These are phyloP conservation scores for Terana coerulea DNA, from an alignment of 768 basidiomycete genomes.

Conservation along the genomic window DNA sequence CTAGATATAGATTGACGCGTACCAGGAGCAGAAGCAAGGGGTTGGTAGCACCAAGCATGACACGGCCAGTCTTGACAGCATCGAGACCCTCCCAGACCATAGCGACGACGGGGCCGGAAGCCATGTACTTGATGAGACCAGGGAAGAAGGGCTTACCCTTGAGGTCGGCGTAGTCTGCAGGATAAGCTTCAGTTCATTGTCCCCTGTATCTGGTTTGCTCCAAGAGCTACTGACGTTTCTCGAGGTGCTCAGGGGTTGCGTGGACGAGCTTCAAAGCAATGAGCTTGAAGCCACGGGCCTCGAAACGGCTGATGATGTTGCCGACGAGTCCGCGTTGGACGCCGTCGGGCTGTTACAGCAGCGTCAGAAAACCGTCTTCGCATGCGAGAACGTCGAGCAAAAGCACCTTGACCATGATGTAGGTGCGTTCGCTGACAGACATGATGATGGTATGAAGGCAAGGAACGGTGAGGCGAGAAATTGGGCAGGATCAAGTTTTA, in stretches of 20 bases:
- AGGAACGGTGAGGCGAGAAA: constrained; percentile 21
- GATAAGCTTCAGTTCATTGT: background rate
- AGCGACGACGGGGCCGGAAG: constrained; percentile 89
- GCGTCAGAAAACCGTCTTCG: background rate
- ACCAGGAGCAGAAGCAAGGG: constrained; percentile 87
- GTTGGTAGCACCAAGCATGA: constrained; percentile 96
- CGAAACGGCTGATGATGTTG: constrained; percentile 94
- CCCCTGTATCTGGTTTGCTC: background rate
- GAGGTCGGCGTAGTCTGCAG: constrained; percentile 92
- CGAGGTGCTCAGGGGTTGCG: constrained; percentile 78
- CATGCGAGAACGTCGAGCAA: constrained; percentile 11
- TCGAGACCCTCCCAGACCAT: constrained; percentile 96
- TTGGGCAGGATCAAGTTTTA: constrained; percentile 15
- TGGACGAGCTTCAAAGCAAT: constrained; percentile 89
- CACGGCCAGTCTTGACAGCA: constrained; percentile 92
- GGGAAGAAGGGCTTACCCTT: constrained; percentile 95
- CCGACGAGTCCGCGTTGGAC: constrained; percentile 96
- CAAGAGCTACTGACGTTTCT: constrained; percentile 62
- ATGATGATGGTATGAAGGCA: constrained; percentile 33
- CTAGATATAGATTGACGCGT: constrained; percentile 23
- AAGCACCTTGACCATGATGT: constrained; percentile 99
- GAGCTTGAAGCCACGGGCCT: constrained; percentile 98
- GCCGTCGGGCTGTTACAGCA: constrained; percentile 81
- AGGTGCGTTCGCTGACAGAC: constrained; percentile 84
- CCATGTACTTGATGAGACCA: constrained; percentile 95